These are phyloP conservation scores for Rhodotorula sp. DNA, from an alignment of 1,284 basidiomycete genomes.

Conservation along the genomic window DNA sequence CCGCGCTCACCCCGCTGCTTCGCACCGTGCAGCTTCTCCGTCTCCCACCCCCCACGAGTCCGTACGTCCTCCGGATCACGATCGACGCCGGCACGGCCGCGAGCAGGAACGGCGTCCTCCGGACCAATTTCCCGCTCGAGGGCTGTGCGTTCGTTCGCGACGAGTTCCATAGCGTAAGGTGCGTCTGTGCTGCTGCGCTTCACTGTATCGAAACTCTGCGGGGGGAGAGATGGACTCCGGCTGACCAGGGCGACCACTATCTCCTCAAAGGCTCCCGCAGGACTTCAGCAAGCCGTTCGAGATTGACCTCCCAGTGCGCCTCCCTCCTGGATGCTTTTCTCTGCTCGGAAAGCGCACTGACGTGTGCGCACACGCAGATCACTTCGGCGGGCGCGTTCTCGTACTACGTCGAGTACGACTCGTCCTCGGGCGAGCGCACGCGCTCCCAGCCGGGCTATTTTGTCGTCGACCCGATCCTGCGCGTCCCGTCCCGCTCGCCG, in stretches of 20 bases:
- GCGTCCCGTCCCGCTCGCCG: conserved; percentile 66
- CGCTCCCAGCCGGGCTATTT: conserved; percentile 87
- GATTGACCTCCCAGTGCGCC: conserved; percentile 70
- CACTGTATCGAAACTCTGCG: no score
- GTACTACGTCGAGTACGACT: conserved; percentile 88
- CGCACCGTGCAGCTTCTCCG: conserved; percentile 75
- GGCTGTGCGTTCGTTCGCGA: conserved; percentile 80
- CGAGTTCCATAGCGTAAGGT: conserved; percentile 75
- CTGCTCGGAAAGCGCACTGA: neutral
- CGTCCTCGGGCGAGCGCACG: conserved; percentile 59
- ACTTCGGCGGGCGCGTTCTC: conserved; percentile 91
- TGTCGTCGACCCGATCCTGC: conserved; percentile 88
- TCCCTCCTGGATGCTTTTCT: neutral
- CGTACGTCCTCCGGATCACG: conserved; percentile 85
- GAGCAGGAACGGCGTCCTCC: conserved; percentile 82
- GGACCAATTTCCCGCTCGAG: conserved; percentile 91
- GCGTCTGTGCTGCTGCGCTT: conserved; percentile 46
- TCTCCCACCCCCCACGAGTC: conserved; percentile 81
- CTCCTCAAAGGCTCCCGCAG: conserved; percentile 64
- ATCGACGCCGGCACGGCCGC: conserved; percentile 86
- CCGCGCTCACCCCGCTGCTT: neutral
- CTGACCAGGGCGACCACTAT: neutral
- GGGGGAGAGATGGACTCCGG: neutral
- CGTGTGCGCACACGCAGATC: conserved; percentile 56
- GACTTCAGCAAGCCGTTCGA: conserved; percentile 84